Evolutionary conservation across 2,329 filamentous ascomycete genomes (phyloP).

Genomic region (Venturiaceae sp.): DNA sequence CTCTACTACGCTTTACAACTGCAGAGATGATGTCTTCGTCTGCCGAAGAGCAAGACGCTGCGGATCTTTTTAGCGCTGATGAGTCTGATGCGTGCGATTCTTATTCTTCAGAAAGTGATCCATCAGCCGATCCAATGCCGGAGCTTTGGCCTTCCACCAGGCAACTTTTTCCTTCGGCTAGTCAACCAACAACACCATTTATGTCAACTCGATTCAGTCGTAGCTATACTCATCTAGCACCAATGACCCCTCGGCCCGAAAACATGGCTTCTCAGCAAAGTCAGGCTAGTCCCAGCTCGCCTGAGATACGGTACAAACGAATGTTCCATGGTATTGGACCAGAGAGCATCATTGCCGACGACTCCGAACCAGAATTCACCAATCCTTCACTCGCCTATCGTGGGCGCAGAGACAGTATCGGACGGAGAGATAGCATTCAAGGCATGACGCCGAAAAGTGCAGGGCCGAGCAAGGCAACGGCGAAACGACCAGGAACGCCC

Average conservation of each 20-base stretch:
- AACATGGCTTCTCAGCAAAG: conserved; percentile 11
- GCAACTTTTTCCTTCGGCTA: conserved; percentile 6
- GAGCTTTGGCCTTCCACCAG: conserved; percentile 12
- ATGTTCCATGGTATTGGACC: conserved; percentile 24
- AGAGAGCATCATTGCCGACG: conserved; percentile 6
- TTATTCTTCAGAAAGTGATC: conserved; percentile 2
- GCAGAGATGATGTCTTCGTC: not conserved
- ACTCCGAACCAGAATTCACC: not conserved
- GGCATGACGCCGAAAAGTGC: not conserved
- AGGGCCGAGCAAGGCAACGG: not conserved
- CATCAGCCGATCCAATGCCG: not conserved
- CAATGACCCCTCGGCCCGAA: conserved; percentile 13
- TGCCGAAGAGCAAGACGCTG: not conserved
- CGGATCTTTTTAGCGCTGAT: not conserved
- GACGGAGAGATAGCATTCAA: conserved; percentile 1
- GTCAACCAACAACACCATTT: conserved; percentile 8
- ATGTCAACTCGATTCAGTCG: not conserved
- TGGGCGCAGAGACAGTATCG: not conserved
- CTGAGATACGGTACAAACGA: conserved; percentile 30
- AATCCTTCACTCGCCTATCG: not conserved
- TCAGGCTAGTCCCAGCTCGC: conserved; percentile 19
- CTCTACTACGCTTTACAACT: not conserved
- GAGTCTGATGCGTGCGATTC: conserved; percentile 5
- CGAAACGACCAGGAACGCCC: not conserved
- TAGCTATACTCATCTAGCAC: conserved; percentile 9